Conservation (phyloP, 1,139 yeast genomes). For the Geotrichum macrosporum region DNA sequence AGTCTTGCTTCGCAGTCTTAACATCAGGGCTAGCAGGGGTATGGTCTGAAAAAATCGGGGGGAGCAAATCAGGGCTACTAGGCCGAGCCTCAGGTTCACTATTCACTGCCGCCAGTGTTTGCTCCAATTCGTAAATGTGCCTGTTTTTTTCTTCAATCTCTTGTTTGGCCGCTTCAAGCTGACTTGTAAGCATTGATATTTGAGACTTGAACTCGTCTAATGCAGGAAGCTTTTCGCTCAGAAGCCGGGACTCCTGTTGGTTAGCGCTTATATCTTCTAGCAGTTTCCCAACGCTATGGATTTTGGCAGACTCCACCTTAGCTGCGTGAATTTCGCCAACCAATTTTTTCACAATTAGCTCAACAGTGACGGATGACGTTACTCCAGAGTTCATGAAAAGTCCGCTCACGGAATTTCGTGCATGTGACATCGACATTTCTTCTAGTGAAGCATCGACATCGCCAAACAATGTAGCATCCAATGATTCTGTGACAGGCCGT, state of each 20-base stretch:
- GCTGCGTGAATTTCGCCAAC: constrained; percentile 48
- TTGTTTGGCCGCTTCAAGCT: constrained; percentile 23
- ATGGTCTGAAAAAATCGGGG: constrained; percentile 15
- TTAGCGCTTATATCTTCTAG: constrained; percentile 29
- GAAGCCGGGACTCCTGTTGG: constrained; percentile 18
- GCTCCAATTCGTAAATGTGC: constrained; percentile 28
- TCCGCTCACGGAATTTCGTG: constrained; percentile 55
- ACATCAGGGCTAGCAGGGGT: neutral
- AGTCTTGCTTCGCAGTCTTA: constrained; percentile 5
- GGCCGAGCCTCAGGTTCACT: constrained; percentile 8
- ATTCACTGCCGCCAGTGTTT: constrained; percentile 13
- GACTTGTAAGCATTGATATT: constrained; percentile 18
- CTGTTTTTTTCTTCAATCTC: constrained; percentile 28
- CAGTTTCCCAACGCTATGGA: constrained; percentile 43
- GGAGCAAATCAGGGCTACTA: constrained; percentile 17
- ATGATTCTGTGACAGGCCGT: constrained; percentile 32
- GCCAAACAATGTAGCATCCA: constrained; percentile 77
- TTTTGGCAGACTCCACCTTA: constrained; percentile 43
- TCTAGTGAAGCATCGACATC: constrained; percentile 63
- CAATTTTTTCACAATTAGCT: constrained; percentile 44
- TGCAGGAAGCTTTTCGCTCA: constrained; percentile 16
- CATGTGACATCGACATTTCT: constrained; percentile 54
- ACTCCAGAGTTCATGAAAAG: constrained; percentile 60
- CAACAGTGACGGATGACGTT: constrained; percentile 52
- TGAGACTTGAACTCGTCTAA: constrained; percentile 14